These are phyloP conservation scores for Mycena citricolor DNA, from an alignment of 1,284 basidiomycete genomes.

Conservation along the genomic window DNA sequence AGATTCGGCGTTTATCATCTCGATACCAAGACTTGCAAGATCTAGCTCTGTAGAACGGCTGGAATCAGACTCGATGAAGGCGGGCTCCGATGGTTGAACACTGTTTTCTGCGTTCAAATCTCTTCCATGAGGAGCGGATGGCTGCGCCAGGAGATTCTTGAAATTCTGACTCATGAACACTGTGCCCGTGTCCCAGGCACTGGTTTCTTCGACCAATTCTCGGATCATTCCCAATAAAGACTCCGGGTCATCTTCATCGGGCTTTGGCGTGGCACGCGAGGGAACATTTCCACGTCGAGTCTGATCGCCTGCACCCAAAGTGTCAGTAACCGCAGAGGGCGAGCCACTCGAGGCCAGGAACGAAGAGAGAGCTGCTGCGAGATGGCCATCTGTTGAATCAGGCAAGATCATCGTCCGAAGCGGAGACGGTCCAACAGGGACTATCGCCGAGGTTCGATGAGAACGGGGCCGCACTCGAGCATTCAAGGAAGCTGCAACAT, in stretches of 20 bases:
- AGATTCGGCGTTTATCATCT: too few species aligned
- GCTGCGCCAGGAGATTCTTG: constrained; percentile 44
- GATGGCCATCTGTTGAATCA: constrained; percentile 26
- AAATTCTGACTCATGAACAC: constrained; percentile 47
- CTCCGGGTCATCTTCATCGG: constrained; percentile 29
- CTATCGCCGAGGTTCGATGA: constrained; percentile 34
- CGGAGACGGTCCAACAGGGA: constrained; percentile 41
- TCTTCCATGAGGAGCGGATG: too few species aligned
- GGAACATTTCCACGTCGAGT: constrained; percentile 12
- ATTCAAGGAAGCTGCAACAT: constrained; percentile 8
- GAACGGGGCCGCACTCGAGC: constrained; percentile 26
- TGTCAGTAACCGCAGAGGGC: neutral
- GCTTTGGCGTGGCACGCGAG: constrained; percentile 10
- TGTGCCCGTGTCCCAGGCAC: constrained; percentile 43
- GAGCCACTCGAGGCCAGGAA: neutral
- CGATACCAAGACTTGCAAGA: too few species aligned
- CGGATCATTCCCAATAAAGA: constrained; percentile 41
- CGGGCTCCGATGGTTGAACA: too few species aligned
- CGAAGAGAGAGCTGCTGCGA: neutral
- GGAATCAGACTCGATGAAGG: too few species aligned
- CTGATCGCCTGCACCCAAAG: neutral
- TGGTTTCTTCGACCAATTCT: constrained; percentile 47
- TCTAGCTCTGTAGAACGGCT: too few species aligned
- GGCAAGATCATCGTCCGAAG: constrained; percentile 43
- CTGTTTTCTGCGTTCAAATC: too few species aligned